A percentile compares a stretch with the other conserved stretches of the same genome.
Conservation (phyloP, 192 early-diverging fungal genomes). For the Dimargaris cristalligena region DNA sequence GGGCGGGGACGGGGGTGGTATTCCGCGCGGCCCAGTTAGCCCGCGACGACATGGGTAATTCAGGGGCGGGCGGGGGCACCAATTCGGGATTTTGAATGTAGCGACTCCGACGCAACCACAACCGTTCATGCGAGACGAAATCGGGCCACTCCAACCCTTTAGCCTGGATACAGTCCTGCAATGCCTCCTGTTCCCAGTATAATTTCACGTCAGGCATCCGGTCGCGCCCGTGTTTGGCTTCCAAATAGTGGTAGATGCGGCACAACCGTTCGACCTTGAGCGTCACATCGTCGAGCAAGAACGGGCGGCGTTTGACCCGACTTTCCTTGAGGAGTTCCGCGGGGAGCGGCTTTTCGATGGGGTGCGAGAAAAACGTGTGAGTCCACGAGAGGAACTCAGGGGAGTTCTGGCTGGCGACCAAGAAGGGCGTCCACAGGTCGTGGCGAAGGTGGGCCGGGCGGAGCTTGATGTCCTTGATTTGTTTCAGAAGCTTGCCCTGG, state of each 20-base stretch:
- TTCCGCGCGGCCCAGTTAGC: no score
- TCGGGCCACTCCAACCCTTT: conserved; percentile 6
- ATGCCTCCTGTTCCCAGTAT: conserved; percentile 7
- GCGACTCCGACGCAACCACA: not conserved
- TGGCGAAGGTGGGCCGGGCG: conserved; percentile 21
- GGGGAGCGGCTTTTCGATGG: not conserved
- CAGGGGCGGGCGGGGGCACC: not conserved
- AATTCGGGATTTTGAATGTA: conserved; percentile 2
- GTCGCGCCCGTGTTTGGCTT: conserved; percentile 6
- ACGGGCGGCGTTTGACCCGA: not conserved
- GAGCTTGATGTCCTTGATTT: conserved; percentile 18
- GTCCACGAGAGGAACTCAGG: not conserved
- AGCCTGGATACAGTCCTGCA: not conserved
- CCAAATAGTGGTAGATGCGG: conserved; percentile 10
- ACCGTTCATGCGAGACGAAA: conserved; percentile 5
- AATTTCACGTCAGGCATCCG: conserved; percentile 4
- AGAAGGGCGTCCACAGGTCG: conserved; percentile 29
- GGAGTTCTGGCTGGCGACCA: conserved; percentile 14
- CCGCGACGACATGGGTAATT: no score
- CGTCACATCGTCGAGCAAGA: not conserved
- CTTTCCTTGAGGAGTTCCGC: not conserved
- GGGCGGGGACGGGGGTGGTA: no score
- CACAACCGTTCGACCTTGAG: not conserved
- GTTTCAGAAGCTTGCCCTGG: conserved; percentile 13
- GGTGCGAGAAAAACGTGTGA: not conserved